Conservation (phyloP, 192 early-diverging fungal species). For the Mortierella antarctica region DNA sequence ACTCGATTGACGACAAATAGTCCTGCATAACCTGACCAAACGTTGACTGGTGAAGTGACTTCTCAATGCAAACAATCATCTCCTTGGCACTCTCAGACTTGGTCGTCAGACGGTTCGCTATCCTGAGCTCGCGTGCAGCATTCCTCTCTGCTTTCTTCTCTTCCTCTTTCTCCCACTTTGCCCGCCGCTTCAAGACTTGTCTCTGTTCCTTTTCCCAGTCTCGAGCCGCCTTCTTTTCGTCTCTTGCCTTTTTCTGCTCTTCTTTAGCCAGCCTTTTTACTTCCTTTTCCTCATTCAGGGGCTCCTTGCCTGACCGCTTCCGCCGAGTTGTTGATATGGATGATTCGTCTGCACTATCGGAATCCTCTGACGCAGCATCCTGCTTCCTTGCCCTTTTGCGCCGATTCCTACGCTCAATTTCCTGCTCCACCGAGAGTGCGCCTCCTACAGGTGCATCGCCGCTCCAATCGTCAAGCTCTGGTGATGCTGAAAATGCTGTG, state of each 20-base stretch:
- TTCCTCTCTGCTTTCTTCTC: constrained; percentile 30
- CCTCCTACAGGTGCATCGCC: background rate
- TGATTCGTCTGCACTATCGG: background rate
- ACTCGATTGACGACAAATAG: constrained; percentile 20
- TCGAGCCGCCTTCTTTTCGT: constrained; percentile 2
- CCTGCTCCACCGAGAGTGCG: constrained; percentile 11
- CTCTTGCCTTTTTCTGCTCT: background rate
- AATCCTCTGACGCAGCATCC: background rate
- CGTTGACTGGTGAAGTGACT: constrained; percentile 26
- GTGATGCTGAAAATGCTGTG: background rate
- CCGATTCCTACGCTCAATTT: background rate
- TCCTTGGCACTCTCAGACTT: constrained; percentile 49
- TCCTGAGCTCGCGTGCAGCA: constrained; percentile 15
- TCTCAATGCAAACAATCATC: constrained; percentile 56
- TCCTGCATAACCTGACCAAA: constrained; percentile 38
- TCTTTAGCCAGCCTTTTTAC: constrained; percentile 4
- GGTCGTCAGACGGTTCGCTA: constrained; percentile 49
- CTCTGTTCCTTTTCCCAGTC: constrained; percentile 5
- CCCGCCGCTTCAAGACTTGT: constrained; percentile 3
- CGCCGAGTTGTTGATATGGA: background rate
- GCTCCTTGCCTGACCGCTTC: background rate
- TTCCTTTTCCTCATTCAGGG: constrained; percentile 8
- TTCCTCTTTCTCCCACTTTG: constrained; percentile 1
- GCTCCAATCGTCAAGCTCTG: constrained; percentile 3
- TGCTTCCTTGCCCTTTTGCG: background rate